Evolutionary conservation across 345 rosid species (phyloP), one percentile per base, ranked within the genome.

Genomic region (Citrus trifoliata): DNA sequence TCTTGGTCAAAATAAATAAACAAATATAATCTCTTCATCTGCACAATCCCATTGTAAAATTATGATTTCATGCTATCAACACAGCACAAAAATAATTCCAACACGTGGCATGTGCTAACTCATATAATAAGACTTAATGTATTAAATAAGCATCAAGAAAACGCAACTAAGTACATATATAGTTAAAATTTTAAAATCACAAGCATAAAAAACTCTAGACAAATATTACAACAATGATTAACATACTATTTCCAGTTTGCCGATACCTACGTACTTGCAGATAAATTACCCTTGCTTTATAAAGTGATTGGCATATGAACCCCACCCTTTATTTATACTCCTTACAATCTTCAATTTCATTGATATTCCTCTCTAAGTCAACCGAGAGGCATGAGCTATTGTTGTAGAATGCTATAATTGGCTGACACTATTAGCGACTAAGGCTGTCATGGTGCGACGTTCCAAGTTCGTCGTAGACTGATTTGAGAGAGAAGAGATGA

Each of bases 211-310:
- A 40, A 40, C 55, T 12, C 35, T 28, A 62, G 16, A 28, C 35
- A 62, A 62, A 12, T 27, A 62, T 62, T 19, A 27, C 35, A 62
- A 62, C 1, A 61, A 61, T 27, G 6, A 16, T 14, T 8, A 9
- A 61, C 7, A 14, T 4, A 7, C 2, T 3, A n/a, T n/a, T 67
- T 12, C 13, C 32, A 25, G 1, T 69, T 69, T 72, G 1, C 12
- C 33, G 21, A 58, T 82, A 90, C 97, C 97, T 80, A 97, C 91
- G 80, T 94, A 96, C 80, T 96, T 95, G 48, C 98, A 96, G 30
- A 92, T 79, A 74, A 90, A 96, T 32, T 90, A 94, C 42, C 94
- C 91, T 80, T 74, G 78, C 60, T 63, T 79, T 48, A 96, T 89
- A 33, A 74, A n/a, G 81, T 91, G 97, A 86, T 92, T 92, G 73